A percentile compares a stretch with the other conserved stretches of the same genome.
Evolutionary conservation across 1,284 basidiomycete genomes (phyloP).

Genomic region (Sanguinoderma infundibulare): DNA sequence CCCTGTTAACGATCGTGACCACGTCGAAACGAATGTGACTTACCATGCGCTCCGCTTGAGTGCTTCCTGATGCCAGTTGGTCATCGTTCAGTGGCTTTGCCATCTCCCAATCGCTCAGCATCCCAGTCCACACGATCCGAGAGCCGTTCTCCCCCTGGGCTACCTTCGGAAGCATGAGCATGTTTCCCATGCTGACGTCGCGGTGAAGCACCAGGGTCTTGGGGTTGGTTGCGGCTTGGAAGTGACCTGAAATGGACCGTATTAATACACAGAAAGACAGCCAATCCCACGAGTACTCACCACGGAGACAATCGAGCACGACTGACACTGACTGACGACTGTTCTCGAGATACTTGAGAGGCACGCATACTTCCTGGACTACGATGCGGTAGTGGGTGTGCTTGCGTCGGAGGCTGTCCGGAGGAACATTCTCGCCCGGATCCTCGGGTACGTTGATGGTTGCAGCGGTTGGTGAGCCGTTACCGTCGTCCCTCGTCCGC

Average conservation of each 20-base stretch:
- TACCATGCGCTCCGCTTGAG: not conserved
- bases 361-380: slow-evolving; percentile 10
- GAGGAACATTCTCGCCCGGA: not conserved
- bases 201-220: slow-evolving; percentile 3
- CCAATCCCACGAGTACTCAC: not conserved
- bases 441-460: not conserved
- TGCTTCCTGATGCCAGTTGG: not conserved
- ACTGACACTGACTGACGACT: slow-evolving; percentile 4
- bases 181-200: slow-evolving; percentile 12
- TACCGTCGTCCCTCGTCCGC: not conserved
- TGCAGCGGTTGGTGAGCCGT: not conserved
- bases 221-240: not conserved
- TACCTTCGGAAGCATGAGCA: not conserved
- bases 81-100: not conserved
- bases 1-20: not conserved
- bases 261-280: not conserved
- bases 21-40: not conserved
- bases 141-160: too few relatives aligned
- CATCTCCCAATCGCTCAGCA: slow-evolving; percentile 16
- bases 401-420: not conserved
- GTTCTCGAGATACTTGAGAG: slow-evolving; percentile 2
- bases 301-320: slow-evolving; percentile 10
- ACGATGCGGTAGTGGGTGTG: slow-evolving; percentile 18
- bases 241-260: slow-evolving; percentile 2
- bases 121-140: not conserved